Conservation (phyloP, 2,329 filamentous ascomycete species). For the Didymellaceae sp. region DNA sequence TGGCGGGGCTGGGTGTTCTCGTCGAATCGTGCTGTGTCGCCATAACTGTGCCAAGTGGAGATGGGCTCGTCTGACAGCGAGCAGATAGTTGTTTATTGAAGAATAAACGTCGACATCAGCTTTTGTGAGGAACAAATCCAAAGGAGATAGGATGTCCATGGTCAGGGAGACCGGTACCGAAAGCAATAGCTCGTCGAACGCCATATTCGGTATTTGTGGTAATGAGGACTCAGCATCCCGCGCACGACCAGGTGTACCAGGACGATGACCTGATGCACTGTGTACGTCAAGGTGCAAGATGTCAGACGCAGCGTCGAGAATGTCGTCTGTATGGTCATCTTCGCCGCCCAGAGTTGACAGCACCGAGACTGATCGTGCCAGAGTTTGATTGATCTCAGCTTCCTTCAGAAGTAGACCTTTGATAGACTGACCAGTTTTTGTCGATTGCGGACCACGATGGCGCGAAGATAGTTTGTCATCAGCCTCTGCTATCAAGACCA, state of each 20-base stretch:
- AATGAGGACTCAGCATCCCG: slow-evolving; percentile 39
- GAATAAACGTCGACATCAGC: slow-evolving; percentile 82
- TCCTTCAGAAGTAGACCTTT: slow-evolving; percentile 78
- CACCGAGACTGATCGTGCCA: slow-evolving; percentile 79
- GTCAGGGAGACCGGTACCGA: slow-evolving; percentile 75
- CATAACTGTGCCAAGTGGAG: slow-evolving; percentile 84
- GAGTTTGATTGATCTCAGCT: slow-evolving; percentile 78
- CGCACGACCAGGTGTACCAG: slow-evolving; percentile 51
- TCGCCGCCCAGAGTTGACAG: slow-evolving; percentile 79
- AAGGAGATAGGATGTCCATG: slow-evolving; percentile 75
- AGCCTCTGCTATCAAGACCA: slow-evolving; percentile 83
- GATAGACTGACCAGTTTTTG: slow-evolving; percentile 57
- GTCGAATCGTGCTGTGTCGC: slow-evolving; percentile 80
- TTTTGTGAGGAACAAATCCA: slow-evolving; percentile 84
- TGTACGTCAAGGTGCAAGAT: slow-evolving; percentile 72
- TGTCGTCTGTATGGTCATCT: slow-evolving; percentile 76
- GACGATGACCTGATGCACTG: slow-evolving; percentile 50
- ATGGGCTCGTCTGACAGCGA: slow-evolving; percentile 85
- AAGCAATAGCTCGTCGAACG: slow-evolving; percentile 82
- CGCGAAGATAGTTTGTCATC: slow-evolving; percentile 79
- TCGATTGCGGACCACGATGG: slow-evolving; percentile 59
- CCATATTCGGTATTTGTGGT: slow-evolving; percentile 52
- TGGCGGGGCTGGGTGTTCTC: slow-evolving; percentile 76
- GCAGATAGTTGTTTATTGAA: slow-evolving; percentile 83
- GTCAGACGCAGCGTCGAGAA: slow-evolving; percentile 81